Percentiles rank a stretch among this genome's conserved stretches.
Evolutionary conservation across 2,329 filamentous ascomycete species (phyloP).

Genomic region (Orbilia oligospora): DNA sequence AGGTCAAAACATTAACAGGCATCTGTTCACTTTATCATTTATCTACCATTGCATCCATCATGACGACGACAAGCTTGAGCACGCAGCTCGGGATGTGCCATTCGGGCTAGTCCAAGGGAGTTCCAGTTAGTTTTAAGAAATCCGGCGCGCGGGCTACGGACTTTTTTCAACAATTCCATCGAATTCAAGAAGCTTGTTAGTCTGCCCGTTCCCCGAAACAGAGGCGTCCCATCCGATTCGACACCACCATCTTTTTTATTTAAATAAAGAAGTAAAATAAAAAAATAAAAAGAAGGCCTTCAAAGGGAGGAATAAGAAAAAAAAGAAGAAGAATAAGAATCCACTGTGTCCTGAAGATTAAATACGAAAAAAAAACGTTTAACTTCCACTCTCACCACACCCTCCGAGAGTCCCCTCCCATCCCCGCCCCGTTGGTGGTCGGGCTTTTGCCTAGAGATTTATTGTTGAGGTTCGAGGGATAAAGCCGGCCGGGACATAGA

Average conservation of each 20-base stretch:
- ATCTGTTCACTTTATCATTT: not conserved
- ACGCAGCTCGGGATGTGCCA: constrained; percentile 32
- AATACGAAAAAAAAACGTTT: not conserved
- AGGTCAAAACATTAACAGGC: no score
- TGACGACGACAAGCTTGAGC: constrained; percentile 34
- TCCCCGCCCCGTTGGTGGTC: constrained; percentile 49
- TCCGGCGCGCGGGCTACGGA: constrained; percentile 14
- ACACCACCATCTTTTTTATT: constrained; percentile 40
- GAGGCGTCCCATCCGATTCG: constrained; percentile 59
- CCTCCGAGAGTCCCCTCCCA: not conserved
- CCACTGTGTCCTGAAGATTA: constrained; percentile 38
- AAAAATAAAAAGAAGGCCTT: not conserved
- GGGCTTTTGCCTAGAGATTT: constrained; percentile 45
- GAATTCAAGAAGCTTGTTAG: constrained; percentile 20
- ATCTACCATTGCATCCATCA: not conserved
- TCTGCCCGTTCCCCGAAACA: constrained; percentile 60
- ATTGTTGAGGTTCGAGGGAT: constrained; percentile 31
- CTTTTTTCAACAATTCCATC: constrained; percentile 34
- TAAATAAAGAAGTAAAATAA: no score
- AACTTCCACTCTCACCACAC: constrained; percentile 29
- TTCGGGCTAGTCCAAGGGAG: constrained; percentile 36
- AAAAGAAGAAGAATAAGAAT: constrained; percentile 22
- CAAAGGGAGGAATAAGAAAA: not conserved
- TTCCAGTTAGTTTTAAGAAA: no score
- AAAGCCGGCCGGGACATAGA: constrained; percentile 20